Evolutionary conservation across 345 rosid species (phyloP).

Genomic region (Draba incana): DNA sequence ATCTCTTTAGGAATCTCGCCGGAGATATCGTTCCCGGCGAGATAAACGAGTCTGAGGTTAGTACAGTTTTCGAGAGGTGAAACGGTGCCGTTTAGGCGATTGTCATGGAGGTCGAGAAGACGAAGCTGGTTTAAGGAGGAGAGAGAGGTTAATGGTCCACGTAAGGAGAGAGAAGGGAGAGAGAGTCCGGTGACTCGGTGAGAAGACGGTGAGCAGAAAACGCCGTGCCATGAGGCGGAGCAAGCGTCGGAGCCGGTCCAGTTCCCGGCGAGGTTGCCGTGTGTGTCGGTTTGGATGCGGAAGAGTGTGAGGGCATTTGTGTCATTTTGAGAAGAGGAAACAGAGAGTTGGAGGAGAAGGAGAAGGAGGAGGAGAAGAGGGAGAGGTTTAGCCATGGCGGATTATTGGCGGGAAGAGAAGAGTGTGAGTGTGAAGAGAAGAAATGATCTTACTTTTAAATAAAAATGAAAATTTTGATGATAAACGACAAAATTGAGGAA

Average conservation of each 20-base stretch:
- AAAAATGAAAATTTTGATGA: background rate
- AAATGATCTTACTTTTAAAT: slow-evolving; percentile 29
- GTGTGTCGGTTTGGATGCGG: slow-evolving; percentile 78
- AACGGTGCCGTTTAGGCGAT: slow-evolving; percentile 79
- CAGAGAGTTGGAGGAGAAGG: slow-evolving; percentile 13
- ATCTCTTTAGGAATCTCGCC: slow-evolving; percentile 70
- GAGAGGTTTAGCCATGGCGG: slow-evolving; percentile 43
- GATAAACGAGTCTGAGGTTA: slow-evolving; percentile 75
- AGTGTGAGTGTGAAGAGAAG: slow-evolving; percentile 35
- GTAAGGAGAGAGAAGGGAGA: slow-evolving; percentile 70
- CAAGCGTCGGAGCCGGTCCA: slow-evolving; percentile 85
- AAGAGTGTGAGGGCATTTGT: slow-evolving; percentile 75
- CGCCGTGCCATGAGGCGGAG: slow-evolving; percentile 71
- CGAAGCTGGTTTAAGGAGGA: slow-evolving; percentile 80
- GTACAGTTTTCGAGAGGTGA: slow-evolving; percentile 63
- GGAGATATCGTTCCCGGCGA: slow-evolving; percentile 75
- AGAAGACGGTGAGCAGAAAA: slow-evolving; percentile 60
- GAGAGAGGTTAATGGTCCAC: slow-evolving; percentile 76
- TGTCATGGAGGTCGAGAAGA: slow-evolving; percentile 78
- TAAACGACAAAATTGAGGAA: slow-evolving; percentile 35
- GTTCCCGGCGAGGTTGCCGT: slow-evolving; percentile 75
- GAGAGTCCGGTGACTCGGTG: slow-evolving; percentile 56
- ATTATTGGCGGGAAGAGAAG: slow-evolving; percentile 44
- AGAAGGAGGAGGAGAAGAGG: slow-evolving; percentile 16
- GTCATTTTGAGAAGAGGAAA: slow-evolving; percentile 53